These are phyloP conservation scores for Cadophora gregata DNA, from an alignment of 2,329 filamentous ascomycete species.

Conservation along the genomic window DNA sequence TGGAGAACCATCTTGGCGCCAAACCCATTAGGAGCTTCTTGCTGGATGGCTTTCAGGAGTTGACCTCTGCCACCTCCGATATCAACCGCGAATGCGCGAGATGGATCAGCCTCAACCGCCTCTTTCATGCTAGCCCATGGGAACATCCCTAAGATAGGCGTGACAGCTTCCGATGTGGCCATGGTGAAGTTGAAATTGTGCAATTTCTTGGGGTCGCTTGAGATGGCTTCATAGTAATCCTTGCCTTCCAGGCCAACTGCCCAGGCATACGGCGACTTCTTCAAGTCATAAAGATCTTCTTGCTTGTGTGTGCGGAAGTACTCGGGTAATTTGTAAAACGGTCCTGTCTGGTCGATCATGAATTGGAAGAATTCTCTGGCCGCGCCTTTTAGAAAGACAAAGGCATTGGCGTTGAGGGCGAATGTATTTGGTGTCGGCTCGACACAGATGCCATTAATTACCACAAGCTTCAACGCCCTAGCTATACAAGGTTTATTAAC, in stretches of 20 bases:
- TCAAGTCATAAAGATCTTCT: conserved; percentile 33
- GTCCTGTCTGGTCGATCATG: conserved; percentile 28
- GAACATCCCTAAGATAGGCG: conserved; percentile 20
- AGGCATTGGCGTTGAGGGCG: conserved; percentile 30
- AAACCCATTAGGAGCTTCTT: conserved; percentile 26
- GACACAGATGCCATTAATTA: conserved; percentile 26
- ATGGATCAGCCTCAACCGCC: conserved; percentile 12
- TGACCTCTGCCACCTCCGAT: conserved; percentile 35
- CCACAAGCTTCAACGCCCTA: conserved; percentile 27
- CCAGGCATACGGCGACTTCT: conserved; percentile 32
- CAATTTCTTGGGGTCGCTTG: conserved; percentile 22
- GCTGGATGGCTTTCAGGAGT: conserved; percentile 26
- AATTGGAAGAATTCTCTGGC: conserved; percentile 31
- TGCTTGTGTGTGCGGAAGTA: conserved; percentile 33
- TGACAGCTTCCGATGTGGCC: conserved; percentile 12
- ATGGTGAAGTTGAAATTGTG: conserved; percentile 32
- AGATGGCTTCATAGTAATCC: conserved; percentile 33
- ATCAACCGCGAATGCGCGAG: conserved; percentile 31
- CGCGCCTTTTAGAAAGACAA: conserved; percentile 26
- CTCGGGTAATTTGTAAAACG: conserved; percentile 31
- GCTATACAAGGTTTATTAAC: conserved; percentile 21
- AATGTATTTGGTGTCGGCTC: conserved; percentile 27
- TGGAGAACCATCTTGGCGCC: conserved; percentile 40
- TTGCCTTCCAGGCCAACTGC: conserved; percentile 30
- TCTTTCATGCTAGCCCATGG: conserved; percentile 12